Percentiles rank a stretch among this genome's conserved stretches.
phyloP scores from a whole-genome alignment of 805 yeast species.

The Nakazawaea siamensis region DNA sequence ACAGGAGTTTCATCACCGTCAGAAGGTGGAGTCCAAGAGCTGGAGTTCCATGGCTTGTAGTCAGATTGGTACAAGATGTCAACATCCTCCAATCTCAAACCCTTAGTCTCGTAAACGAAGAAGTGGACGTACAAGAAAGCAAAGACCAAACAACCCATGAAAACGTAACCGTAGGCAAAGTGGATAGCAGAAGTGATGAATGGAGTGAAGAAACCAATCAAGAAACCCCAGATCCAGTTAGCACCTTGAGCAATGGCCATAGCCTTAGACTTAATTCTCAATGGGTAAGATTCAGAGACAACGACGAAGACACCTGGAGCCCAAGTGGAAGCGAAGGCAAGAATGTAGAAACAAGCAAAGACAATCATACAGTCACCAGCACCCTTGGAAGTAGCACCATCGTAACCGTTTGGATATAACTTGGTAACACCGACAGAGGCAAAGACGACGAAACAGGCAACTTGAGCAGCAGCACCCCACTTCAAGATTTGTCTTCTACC shows the following conservation, averaged over 20 bases:
- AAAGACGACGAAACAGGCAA: constrained; percentile 48
- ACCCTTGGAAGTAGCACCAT: constrained; percentile 32
- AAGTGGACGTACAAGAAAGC: constrained; percentile 50
- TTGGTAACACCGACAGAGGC: constrained; percentile 51
- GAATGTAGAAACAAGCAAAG: constrained; percentile 51
- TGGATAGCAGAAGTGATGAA: constrained; percentile 39
- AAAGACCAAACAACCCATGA: constrained; percentile 47
- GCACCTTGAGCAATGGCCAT: constrained; percentile 60
- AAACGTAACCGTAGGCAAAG: constrained; percentile 44
- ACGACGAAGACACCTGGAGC: constrained; percentile 66
- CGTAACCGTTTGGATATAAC: constrained; percentile 29
- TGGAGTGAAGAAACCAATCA: constrained; percentile 61
- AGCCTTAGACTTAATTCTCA: constrained; percentile 62
- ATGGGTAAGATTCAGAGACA: constrained; percentile 51
- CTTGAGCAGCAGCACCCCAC: constrained; percentile 45
- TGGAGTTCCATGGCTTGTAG: constrained; percentile 38
- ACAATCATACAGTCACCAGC: constrained; percentile 52
- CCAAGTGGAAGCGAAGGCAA: constrained; percentile 71
- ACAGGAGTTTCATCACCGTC: constrained; percentile 8
- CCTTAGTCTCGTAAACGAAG: constrained; percentile 58
- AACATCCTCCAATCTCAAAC: constrained; percentile 59
- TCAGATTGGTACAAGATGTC: constrained; percentile 47
- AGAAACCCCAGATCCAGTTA: constrained; percentile 69
- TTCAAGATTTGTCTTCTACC: constrained; percentile 48
- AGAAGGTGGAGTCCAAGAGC: constrained; percentile 42